Conservation (phyloP, 202 grass and related monocot species). For the Cymbopogon flexuosus region DNA sequence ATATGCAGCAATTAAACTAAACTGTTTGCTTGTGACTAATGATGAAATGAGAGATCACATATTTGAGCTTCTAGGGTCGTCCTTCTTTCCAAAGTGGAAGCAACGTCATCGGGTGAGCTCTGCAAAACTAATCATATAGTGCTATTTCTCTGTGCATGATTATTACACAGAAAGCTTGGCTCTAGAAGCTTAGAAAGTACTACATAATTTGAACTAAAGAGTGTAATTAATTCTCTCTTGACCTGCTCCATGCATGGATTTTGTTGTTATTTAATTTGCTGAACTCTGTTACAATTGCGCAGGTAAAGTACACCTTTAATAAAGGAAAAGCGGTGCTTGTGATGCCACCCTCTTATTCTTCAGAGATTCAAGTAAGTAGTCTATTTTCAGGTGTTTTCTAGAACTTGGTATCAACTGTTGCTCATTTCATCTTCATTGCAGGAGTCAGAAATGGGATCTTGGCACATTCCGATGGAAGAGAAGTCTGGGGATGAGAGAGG, state of each 20-base stretch:
- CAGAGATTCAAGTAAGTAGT: slow-evolving; percentile 62
- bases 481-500: slow-evolving; percentile 56
- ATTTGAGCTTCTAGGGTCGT: slow-evolving; percentile 83
- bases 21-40: slow-evolving; percentile 79
- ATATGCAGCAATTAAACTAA: slow-evolving; percentile 78
- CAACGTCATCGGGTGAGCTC: slow-evolving; percentile 65
- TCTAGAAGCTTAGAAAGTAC: not conserved
- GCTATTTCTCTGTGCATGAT: not conserved
- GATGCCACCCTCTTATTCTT: slow-evolving; percentile 77
- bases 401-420: not conserved
- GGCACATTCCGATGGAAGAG: slow-evolving; percentile 75
- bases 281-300: slow-evolving; percentile 11
- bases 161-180: not conserved
- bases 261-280: not conserved
- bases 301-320: slow-evolving; percentile 86
- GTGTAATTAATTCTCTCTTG: not conserved
- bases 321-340: slow-evolving; percentile 65
- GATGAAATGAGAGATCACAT: slow-evolving; percentile 99
- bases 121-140: not conserved
- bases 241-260: not conserved
- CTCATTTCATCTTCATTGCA: slow-evolving; percentile 26
- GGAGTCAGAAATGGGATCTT: slow-evolving; percentile 75
- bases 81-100: slow-evolving; percentile 79
- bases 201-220: slow-evolving; percentile 15
- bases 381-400: not conserved